Evolutionary conservation across 768 basidiomycete species (phyloP), one percentile per base, ranked within the genome.

Genomic region (Agrocybe pediades): DNA sequence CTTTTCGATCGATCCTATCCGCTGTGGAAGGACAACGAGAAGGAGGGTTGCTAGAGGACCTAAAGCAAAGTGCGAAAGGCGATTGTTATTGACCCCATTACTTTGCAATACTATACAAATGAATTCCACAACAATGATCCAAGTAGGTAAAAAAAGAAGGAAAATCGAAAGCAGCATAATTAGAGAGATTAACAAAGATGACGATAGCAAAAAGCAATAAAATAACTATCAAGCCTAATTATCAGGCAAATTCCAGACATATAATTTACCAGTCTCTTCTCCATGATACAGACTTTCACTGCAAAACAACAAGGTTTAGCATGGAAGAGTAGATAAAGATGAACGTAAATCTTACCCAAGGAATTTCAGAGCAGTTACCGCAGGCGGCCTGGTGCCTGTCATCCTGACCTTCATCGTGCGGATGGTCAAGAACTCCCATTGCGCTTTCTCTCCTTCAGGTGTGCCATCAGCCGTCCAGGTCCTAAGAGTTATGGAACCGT

Each of bases 381-480:
- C 76, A 16, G 85, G 81, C 0, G 74, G 65, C 25, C 79, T 72
- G 46, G 74, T 74, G 24, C 73, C 66, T 13, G 62, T 64, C 58
- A 74, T 69, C 61, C 82, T 76, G 49, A 79, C 78, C 66, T 86
- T 83, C 77, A 95, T 77, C 53, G 79, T 80, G 59, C 88, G 75
- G 51, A 92, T 71, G 13, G 84, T 83, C 9, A 81, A 72, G 70
- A 96, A 87, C 62, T 86, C 78, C 92, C 92, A 95, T 46, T 73
- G 72, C 1, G 91, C 86, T 61, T 78, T 81, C 62, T 86, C 79
- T 0, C 81, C 86, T 49, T 78, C 73, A 0, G 82, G 84, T 0
- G 90, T 88, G 11, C 83, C 82, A 54, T 93, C 87, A 0, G 90
- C 80, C 15, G 84, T 88, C 88, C 94, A 94, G 1, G 93, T 90